These are phyloP conservation scores for Eutypella sp. DNA, from an alignment of 2,329 filamentous ascomycete genomes.

Conservation along the genomic window DNA sequence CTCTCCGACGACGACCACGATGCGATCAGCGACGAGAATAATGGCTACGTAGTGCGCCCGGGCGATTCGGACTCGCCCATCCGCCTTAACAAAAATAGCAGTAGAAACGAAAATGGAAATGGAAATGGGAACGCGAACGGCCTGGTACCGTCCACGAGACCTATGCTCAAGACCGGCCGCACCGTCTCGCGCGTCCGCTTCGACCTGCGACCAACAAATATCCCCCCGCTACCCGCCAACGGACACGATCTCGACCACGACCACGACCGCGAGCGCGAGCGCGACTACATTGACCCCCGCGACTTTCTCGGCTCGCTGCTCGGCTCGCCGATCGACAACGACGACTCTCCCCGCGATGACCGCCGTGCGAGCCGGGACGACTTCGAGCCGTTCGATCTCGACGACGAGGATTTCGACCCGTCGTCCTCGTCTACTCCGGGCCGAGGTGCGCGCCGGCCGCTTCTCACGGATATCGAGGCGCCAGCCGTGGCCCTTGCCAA, in stretches of 20 bases:
- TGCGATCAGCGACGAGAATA: constrained; percentile 14
- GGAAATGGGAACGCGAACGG: no score
- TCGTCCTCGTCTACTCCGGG: no score
- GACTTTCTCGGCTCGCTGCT: constrained; percentile 7
- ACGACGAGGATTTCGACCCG: constrained; percentile 27
- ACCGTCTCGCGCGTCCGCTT: constrained; percentile 62
- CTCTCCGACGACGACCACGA: constrained; percentile 21
- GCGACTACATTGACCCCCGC: no score
- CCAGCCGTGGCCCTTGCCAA: constrained; percentile 65
- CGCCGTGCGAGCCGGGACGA: constrained; percentile 33
- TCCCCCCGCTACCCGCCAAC: constrained; percentile 24
- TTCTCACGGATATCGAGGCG: constrained; percentile 69
- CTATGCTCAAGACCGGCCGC: constrained; percentile 33
- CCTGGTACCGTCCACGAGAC: constrained; percentile 7
- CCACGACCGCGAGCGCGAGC: no score
- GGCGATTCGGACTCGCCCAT: constrained; percentile 5
- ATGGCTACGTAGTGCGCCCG: constrained; percentile 22
- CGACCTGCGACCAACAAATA: constrained; percentile 34
- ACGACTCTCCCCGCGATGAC: constrained; percentile 4
- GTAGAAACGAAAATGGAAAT: no score
- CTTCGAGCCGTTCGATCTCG: constrained; percentile 23
- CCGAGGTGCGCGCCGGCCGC: constrained; percentile 53
- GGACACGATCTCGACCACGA: constrained; percentile 6
- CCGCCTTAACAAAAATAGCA: no score
- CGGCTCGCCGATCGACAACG: constrained; percentile 19